Evolutionary conservation across 805 yeast species (phyloP), one percentile per base, ranked within the genome.

Genomic region (Candida tammaniensis): DNA sequence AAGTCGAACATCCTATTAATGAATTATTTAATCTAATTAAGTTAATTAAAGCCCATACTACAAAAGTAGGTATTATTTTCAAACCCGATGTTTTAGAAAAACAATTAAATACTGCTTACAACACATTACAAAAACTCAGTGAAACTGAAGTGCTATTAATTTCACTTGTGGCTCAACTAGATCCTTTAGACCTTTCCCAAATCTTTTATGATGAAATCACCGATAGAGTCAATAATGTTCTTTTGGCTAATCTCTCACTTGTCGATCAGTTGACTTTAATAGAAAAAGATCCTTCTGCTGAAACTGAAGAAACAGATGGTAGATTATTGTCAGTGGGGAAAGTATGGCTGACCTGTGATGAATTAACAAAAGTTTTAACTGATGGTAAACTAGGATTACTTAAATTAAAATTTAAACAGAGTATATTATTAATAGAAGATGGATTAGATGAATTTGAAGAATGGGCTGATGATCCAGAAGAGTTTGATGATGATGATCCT

Each of bases 41-140:
- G 38, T 60, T 86, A 24, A 64, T 82, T 7, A 79, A 71, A 54
- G 88, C 95, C 1, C 88, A 85, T 52, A 68, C 82, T 2, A 86
- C 95, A 2, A 86, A 86, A 52, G 63, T 85, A 5, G 89, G 88
- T 1, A 70, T 82, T 17, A 74, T 82, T 0, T 82, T 78, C 61
- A 78, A 76, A 47, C 80, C 85, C 2, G 78, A 79, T 1, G 68
- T 74, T 27, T 39, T 65, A 17, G 33, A 33, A 16, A 52, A 51
- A 14, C 59, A 67, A 15, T 50, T 57, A 0, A 77, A 82, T 1
- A 76, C 81, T 2, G 79, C 81, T 0, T 63, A 54, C 40, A 60
- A 57, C 9, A 75, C 80, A 17, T 43, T 76, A 5, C 67, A 65
- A 36, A 74, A 75, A 23, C 52, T 70, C 4, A 61, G 74, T 0